Evolutionary conservation across 2,329 filamentous ascomycete species (phyloP).

Genomic region (Trichoderma pleuroti): DNA sequence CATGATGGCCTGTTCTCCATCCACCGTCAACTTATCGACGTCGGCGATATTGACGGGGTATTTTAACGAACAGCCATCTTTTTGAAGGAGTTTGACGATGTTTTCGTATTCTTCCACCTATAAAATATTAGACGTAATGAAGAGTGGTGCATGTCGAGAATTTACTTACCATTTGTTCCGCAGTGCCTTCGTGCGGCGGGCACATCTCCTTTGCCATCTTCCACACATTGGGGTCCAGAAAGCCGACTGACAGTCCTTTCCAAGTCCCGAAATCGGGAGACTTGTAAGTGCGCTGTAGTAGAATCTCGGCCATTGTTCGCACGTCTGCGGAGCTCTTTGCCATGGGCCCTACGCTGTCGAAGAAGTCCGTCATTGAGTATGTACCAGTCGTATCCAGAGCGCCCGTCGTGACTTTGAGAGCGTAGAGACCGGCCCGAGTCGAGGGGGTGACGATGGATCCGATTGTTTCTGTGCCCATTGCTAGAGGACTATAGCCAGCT

Average conservation of each 20-base stretch:
- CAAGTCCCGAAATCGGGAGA: constrained; percentile 13
- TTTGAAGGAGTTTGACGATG: neutral
- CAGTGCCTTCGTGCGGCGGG: constrained; percentile 10
- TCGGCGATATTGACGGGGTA: neutral
- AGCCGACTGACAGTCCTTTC: constrained; percentile 14
- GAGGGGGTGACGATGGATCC: constrained; percentile 30
- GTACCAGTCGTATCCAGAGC: constrained; percentile 19
- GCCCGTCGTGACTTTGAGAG: constrained; percentile 27
- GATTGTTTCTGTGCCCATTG: constrained; percentile 33
- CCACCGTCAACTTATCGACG: neutral
- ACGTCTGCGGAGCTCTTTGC: constrained; percentile 25
- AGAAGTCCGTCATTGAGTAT: constrained; percentile 26
- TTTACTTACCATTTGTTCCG: constrained; percentile 20
- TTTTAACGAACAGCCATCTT: neutral
- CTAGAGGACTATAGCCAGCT: constrained; percentile 31
- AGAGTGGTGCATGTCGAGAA: fast-evolving
- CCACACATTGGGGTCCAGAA: constrained; percentile 19
- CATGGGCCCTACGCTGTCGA: constrained; percentile 28
- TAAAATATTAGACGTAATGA: neutral
- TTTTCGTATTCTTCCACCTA: constrained; percentile 6
- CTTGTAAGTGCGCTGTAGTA: neutral
- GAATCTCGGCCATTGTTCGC: constrained; percentile 10
- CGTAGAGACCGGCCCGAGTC: constrained; percentile 26
- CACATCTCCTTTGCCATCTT: constrained; percentile 19
- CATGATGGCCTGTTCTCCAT: neutral